Evolutionary conservation across 2,329 filamentous ascomycete genomes (phyloP).

Genomic region (Stachybotrys chlorohalonatus): DNA sequence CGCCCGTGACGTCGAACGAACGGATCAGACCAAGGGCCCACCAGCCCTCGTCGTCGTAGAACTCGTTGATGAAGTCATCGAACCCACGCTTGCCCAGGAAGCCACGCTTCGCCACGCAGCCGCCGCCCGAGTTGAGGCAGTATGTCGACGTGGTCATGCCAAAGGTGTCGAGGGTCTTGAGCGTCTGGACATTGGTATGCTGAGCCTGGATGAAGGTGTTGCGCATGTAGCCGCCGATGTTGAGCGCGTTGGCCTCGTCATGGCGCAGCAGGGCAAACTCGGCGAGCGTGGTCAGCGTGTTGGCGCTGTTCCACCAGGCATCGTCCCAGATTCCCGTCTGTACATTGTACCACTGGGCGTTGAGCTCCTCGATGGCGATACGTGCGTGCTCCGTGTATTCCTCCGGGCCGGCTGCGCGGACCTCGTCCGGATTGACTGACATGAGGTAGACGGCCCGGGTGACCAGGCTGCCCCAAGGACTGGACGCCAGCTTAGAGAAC

Average conservation of each 20-base stretch:
- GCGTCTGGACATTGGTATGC: conserved; percentile 22
- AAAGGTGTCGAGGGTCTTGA: conserved; percentile 25
- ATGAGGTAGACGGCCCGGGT: conserved; percentile 9
- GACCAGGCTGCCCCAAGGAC: conserved; percentile 12
- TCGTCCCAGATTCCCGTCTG: conserved; percentile 54
- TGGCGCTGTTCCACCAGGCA: conserved; percentile 67
- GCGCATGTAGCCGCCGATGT: conserved; percentile 28
- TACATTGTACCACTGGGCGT: conserved; percentile 49
- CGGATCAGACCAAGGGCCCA: conserved; percentile 53
- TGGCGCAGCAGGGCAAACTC: conserved; percentile 36
- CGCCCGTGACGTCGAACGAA: conserved; percentile 43
- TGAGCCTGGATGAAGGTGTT: conserved; percentile 39
- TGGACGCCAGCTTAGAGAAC: not conserved
- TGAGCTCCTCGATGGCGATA: conserved; percentile 33
- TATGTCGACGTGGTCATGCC: conserved; percentile 30
- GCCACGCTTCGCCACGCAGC: conserved; percentile 22
- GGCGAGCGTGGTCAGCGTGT: conserved; percentile 52
- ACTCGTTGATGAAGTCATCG: conserved; percentile 39
- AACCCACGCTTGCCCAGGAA: conserved; percentile 23
- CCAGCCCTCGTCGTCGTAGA: conserved; percentile 55
- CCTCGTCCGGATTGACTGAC: conserved; percentile 4
- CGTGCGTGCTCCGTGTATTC: conserved; percentile 23
- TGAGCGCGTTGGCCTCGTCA: conserved; percentile 23
- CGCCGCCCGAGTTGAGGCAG: conserved; percentile 16
- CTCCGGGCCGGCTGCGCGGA: conserved; percentile 8